Base-by-base conservation (phyloP, 2,329 filamentous ascomycete genomes). In the Paramyrothecium sp. region DNA sequence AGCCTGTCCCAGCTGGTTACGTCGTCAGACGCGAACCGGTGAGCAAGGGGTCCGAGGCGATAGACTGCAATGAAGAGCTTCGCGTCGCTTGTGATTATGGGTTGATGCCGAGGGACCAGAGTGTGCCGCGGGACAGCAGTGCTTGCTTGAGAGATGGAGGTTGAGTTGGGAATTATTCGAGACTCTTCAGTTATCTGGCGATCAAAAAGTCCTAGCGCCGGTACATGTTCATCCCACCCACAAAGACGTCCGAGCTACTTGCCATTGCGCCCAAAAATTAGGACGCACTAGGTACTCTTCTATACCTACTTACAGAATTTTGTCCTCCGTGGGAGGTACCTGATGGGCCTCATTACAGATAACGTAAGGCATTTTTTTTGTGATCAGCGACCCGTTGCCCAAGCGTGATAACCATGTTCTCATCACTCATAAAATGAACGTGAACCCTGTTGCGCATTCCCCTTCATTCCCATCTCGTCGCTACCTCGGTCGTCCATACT, bases 151-250 rank as follows among this genome's bases (percentile, higher is more conserved):
- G 38, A 44, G n/a, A 44, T 44, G 38, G 38, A 44, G 13, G 38
- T 44, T 44, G 13, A 44, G 38, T 44, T 44, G 38, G 38, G 38
- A 44, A 44, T 44, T 17, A 44, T 44, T 44, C 38, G 13, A 44
- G 38, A 5, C 38, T 44, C 26, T 30, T 30, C 26, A 30, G 26
- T 30, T 30, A 30, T 30, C 26, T 30, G 26, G n/a, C 38, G 38
- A 19, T 44, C 38, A 56, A 60, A 60, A 51, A 55, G 55, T 57
- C 53, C 57, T 63, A 57, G 60, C 55, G 46, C 46, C 60, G 58
- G 58, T 51, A 61, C 51, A 56, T 44, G 13, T 19, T 19, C n/a
- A 16, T 17, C 13, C n/a, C n/a, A 19, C 38, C 38, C 38, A 44
- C 13, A 16, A 19, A 19, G 7, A 16, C 5, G 38, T 44, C 13